Evolutionary conservation across 2,329 filamentous ascomycete species (phyloP), one percentile per base, ranked within the genome.

Genomic region (Cordyceps tenuipes): DNA sequence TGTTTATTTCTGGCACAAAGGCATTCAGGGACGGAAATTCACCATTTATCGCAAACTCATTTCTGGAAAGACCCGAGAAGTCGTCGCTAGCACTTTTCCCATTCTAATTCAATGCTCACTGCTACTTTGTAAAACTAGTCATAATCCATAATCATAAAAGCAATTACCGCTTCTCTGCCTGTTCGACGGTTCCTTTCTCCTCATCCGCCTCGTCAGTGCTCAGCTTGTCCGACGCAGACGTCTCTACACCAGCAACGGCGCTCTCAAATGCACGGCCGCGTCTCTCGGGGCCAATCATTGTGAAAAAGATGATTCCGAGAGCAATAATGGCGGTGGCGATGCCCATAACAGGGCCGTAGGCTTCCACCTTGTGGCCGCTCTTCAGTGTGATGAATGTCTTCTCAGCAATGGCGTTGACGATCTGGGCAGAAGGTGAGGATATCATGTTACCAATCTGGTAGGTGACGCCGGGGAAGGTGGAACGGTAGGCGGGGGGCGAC

Each of bases 371-470:
- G 60, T 83, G 70, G 3, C 88, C 87, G 10, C 76, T 75, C 6
- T 69, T 68, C 46, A 79, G 76, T 0, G 72, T 82, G 50, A 91
- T 76, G 44, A 79, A 79, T 39, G 78, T 79, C 49, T 75, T 80
- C 67, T 91, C 87, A 1, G 88, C 79, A 55, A 91, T 79, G 13
- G 86, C 87, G 62, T 91, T 90, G 68, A 91, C 86, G 52, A 92
- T 91, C 70, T 91, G 88, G 0, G 88, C 85, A 0, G 83, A 86
- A 0, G 87, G 87, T 0, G 85, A 86, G 1, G 85, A 87, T 57
- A 88, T 85, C 79, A 90, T 86, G 76, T 90, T 90, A 7, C 87
- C 88, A 9, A 90, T 73, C 75, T 91, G 88, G 71, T 90, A 90
- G 0, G 85, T 85, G 55, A 88, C 80, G 48, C 87, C 88, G 0